Conservation (phyloP, 768 basidiomycete genomes). For the Favolaschia claudopus region DNA sequence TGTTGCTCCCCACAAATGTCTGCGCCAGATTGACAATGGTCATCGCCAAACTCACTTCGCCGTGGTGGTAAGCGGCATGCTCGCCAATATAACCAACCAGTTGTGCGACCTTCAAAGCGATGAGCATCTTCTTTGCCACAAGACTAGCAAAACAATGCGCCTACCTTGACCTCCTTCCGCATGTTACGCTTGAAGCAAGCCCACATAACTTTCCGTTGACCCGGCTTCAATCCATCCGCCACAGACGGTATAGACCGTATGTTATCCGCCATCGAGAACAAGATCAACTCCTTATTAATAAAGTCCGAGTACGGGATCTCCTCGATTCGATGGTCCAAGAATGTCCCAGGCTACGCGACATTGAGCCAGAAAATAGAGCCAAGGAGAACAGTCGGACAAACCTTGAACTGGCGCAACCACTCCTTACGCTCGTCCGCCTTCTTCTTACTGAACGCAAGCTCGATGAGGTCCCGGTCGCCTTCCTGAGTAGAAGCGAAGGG, state of each 20-base stretch:
- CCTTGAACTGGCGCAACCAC: constrained; percentile 94
- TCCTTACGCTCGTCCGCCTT: constrained; percentile 98
- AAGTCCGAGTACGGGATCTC: constrained; percentile 93
- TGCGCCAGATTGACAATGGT: constrained; percentile 97
- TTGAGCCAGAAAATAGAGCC: constrained; percentile 8
- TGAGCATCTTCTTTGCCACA: too few species aligned
- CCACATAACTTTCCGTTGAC: constrained; percentile 97
- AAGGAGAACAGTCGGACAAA: constrained; percentile 31
- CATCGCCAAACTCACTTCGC: constrained; percentile 83
- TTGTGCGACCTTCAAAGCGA: constrained; percentile 76
- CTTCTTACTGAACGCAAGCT: constrained; percentile 99
- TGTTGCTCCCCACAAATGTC: constrained; percentile 94
- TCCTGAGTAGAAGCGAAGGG: constrained; percentile 84
- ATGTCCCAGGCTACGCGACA: constrained; percentile 78
- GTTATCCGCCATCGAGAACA: constrained; percentile 99
- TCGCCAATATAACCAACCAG: constrained; percentile 95
- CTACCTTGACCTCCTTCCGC: constrained; percentile 89
- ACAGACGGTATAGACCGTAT: constrained; percentile 96
- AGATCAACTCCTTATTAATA: constrained; percentile 96
- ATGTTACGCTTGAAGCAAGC: constrained; percentile 95
- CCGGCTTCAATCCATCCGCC: constrained; percentile 95
- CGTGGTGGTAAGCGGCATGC: constrained; percentile 96
- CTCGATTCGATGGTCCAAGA: constrained; percentile 85
- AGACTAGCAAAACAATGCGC: background rate
- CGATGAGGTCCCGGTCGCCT: constrained; percentile 89